Evolutionary conservation across 768 basidiomycete genomes (phyloP).

Genomic region (Atractiella rhizophila): DNA sequence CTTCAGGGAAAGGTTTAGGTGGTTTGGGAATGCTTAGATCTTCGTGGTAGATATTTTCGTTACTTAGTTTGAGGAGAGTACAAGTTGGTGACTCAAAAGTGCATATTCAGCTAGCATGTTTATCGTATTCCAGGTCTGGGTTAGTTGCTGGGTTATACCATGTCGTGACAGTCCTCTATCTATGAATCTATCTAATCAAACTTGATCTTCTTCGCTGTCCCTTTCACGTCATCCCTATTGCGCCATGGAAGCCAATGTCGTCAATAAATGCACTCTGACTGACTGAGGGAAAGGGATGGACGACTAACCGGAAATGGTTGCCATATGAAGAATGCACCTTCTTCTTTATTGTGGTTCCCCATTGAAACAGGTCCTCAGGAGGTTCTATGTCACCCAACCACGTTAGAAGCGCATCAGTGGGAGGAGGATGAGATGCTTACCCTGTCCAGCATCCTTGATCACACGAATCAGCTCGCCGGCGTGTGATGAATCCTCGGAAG

Average conservation of each 20-base stretch:
- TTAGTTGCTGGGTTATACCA: too few species aligned
- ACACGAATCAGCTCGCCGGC: constrained; percentile 87
- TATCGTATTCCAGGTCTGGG: too few species aligned
- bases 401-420: constrained; percentile 46
- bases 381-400: constrained; percentile 31
- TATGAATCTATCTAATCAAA: constrained; percentile 21
- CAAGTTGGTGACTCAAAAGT: too few species aligned
- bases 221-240: constrained; percentile 30
- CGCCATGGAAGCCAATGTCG: constrained; percentile 24
- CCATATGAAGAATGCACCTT: constrained; percentile 45
- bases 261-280: background rate
- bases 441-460: constrained; percentile 60
- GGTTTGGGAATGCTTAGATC: too few species aligned
- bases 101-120: too few species aligned
- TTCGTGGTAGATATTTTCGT: too few species aligned
- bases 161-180: too few species aligned
- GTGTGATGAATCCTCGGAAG: constrained; percentile 37
- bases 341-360: constrained; percentile 76
- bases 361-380: constrained; percentile 2
- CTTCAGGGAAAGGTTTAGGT: too few species aligned
- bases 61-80: too few species aligned
- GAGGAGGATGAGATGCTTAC: too few species aligned
- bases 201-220: constrained; percentile 27
- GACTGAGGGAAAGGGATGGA: background rate
- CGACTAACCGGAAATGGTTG: constrained; percentile 3